Evolutionary conservation across 176 grass and related monocot genomes (phyloP), one percentile per base, ranked within the genome.

Genomic region (Carex myosuroides): DNA sequence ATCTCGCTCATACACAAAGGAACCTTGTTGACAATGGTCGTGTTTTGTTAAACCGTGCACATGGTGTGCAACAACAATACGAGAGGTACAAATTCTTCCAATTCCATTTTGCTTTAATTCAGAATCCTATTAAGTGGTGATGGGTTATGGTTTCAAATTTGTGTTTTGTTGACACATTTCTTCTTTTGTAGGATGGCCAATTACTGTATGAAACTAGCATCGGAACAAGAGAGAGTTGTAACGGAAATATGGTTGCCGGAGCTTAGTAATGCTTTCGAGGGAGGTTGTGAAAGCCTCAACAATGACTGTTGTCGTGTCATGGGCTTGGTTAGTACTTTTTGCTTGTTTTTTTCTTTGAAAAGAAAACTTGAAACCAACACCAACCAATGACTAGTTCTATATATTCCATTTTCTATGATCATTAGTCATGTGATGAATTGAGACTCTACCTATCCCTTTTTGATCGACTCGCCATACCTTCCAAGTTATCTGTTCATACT

Each of bases 201-300:
- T 85, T 95, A 99, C 64, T 99, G 93, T 83, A 87, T 99, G 63
- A 99, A 93, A 86, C 87, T 99, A 82, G 89, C 96, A 4, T 90
- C 91, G 6, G 96, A 95, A 85, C 89, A 94, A 88, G 96, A 98
- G 82, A 95, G 93, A 81, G 87, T 90, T 3, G 89, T 93, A 14
- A 81, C 88, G 39, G 96, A 99, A 74, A 85, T 86, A 88, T 95
- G 91, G 96, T 83, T 99, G 85, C 89, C 89, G 0, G 93, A 99
- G 70, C 91, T 99, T 59, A 93, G 87, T 70, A 95, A 86, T 86
- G 91, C 91, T 66, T 85, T 93, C 86, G 86, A 90, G 81, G 96
- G 93, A 73, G 96, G 89, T 83, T 88, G 82, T 87, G 90, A 90
- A 89, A 93, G 96, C 81, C 88, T 95, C 5, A 89, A 88, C 20